Evolutionary conservation across 495 filamentous ascomycete genomes (phyloP), one percentile per base, ranked within the genome.

Genomic region (Achaetomiella virescens): DNA sequence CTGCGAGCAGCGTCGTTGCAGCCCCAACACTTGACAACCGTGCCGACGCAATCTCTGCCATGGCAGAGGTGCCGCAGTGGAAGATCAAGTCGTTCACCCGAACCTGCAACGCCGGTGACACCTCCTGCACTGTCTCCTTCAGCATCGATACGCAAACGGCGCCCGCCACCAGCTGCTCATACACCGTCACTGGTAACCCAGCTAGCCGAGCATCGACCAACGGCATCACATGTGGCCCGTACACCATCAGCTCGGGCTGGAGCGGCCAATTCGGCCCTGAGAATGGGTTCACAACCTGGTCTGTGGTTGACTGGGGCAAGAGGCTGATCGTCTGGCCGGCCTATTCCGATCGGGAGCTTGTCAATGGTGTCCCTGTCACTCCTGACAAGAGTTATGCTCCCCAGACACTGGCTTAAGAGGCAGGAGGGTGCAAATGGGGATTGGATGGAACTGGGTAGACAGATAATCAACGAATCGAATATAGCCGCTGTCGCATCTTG

Each of bases 331-430:
- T 71, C 48, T 83, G 72, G 61, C 77, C 80, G 20, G 71, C 70
- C 18, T 81, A 81, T 52, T 62, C 65, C 35, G 78, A 82, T 62
- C 59, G 52, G 9, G 72, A 79, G 66, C 55, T 81, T 17, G 60
- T 57, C 14, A 70, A 64, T 53, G 79, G 78, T 11, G 54, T 65
- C 25, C 70, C 75, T 3, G 78, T 82, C 38, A 70, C 60, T 31
- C 79, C 80, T 17, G 73, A 83, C 62, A 71, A 80, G 73, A 78
- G 73, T 64, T 83, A 79, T 57, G 65, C 75, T 40, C 75, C 78
- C 31, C 68, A 71, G 60, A 65, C 52, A 53, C 58, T 79, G 15
- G 31, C 56, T 31, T 56, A 44, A 48, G 48, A 11, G n/a, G n/a
- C n/a, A n/a, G n/a, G n/a, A n/a, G n/a, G n/a, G n/a, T n/a, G n/a